Evolutionary conservation across 257 asterid genomes (phyloP).

Genomic region (Capsicum rhomboideum): DNA sequence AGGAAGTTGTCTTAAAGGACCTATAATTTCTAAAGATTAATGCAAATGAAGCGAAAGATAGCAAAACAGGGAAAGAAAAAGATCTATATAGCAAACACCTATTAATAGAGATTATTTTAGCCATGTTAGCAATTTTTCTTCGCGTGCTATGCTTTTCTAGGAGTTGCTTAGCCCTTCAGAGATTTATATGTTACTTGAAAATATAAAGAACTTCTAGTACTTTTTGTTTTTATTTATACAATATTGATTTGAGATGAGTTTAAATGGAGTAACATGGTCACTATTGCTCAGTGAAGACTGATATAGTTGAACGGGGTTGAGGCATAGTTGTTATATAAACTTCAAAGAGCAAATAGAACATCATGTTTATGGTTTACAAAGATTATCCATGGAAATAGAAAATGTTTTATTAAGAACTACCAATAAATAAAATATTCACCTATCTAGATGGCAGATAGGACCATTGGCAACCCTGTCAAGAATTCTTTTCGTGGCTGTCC

Average conservation of each 20-base stretch:
- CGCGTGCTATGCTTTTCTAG: background rate
- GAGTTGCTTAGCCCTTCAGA: background rate
- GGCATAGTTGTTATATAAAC: background rate
- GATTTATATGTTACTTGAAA: background rate
- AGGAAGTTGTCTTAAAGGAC: background rate
- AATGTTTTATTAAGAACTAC: constrained; percentile 5
- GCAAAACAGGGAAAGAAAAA: background rate
- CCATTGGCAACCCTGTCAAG: constrained; percentile 58
- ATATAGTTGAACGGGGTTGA: background rate
- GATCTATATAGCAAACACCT: background rate
- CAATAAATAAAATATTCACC: constrained; percentile 31
- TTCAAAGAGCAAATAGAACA: background rate
- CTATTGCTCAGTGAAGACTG: background rate
- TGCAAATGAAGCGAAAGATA: background rate
- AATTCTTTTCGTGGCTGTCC: constrained; percentile 72
- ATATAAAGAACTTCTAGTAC: background rate
- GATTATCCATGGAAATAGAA: background rate
- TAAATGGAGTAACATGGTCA: background rate
- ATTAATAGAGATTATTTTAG: background rate
- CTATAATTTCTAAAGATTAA: background rate
- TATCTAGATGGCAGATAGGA: constrained; percentile 59
- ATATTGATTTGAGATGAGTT: background rate
- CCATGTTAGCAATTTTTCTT: background rate
- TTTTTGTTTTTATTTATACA: background rate
- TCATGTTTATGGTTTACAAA: background rate